Percentiles rank a stretch among this genome's conserved stretches.
These are phyloP conservation scores for Hylodesmum podocarpum DNA, from an alignment of 306 rosid species.

Conservation along the genomic window DNA sequence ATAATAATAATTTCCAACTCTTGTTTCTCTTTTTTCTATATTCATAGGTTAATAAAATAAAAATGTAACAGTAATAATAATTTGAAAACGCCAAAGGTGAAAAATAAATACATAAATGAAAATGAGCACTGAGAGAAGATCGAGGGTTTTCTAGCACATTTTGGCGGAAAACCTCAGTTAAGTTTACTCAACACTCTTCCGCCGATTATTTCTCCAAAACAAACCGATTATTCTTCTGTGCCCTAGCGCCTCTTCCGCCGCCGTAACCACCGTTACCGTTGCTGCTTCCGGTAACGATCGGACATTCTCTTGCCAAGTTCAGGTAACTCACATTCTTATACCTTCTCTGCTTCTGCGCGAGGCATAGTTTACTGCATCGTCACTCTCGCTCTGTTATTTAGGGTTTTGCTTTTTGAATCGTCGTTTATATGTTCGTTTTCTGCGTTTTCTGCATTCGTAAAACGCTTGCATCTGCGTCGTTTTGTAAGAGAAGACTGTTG, in stretches of 20 bases:
- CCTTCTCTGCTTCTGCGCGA: not conserved
- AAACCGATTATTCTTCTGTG: constrained; percentile 15
- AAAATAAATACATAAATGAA: not conserved
- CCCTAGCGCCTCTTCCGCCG: constrained; percentile 30
- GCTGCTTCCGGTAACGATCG: not conserved
- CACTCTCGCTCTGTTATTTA: not conserved
- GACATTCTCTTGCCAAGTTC: not conserved
- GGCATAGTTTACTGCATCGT: constrained; percentile 3
- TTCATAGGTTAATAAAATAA: not conserved
- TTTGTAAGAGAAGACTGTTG: not conserved
- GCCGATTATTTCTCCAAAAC: not conserved
- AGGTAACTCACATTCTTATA: constrained; percentile 21
- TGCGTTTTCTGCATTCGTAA: not conserved
- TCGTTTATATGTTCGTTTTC: not conserved
- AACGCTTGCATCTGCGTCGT: constrained; percentile 22
- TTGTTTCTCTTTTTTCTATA: not conserved
- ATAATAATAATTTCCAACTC: too few relatives aligned
- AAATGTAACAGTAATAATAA: not conserved
- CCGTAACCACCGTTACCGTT: not conserved
- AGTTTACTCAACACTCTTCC: not conserved
- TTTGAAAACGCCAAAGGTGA: not conserved
- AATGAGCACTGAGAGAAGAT: not conserved
- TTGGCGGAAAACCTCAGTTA: constrained; percentile 34
- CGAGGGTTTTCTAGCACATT: constrained; percentile 39
- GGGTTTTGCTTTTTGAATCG: not conserved